Evolutionary conservation across 805 yeast species (phyloP).

Genomic region (Blastobotrys peoriensis): DNA sequence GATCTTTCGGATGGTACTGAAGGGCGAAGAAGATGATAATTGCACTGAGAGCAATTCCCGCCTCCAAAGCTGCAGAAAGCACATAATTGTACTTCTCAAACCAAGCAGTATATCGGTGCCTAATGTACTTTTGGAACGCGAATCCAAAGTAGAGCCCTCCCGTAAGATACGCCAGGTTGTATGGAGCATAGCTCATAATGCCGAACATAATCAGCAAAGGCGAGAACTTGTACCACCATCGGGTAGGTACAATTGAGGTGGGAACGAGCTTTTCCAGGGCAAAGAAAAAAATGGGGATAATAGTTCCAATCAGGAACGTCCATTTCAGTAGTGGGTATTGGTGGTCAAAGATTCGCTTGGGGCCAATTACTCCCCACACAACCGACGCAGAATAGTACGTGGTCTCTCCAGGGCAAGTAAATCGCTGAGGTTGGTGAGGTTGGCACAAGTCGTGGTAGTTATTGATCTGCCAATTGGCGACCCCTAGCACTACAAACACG

Average conservation of each 20-base stretch:
- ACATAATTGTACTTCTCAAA: conserved; percentile 48
- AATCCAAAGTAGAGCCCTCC: conserved; percentile 32
- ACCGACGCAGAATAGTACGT: conserved; percentile 48
- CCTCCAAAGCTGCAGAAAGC: conserved; percentile 48
- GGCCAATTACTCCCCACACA: conserved; percentile 41
- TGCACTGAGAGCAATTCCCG: conserved; percentile 58
- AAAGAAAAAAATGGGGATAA: conserved; percentile 7
- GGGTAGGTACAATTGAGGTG: neutral
- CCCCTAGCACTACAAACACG: conserved; percentile 27
- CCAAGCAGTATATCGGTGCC: conserved; percentile 45
- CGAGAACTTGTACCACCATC: conserved; percentile 3
- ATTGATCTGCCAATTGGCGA: conserved; percentile 29
- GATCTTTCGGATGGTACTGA: conserved; percentile 36
- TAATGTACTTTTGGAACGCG: conserved; percentile 35
- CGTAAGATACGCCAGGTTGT: conserved; percentile 19
- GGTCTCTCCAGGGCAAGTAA: conserved; percentile 32
- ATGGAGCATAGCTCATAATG: conserved; percentile 32
- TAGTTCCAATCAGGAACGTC: conserved; percentile 18
- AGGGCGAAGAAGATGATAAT: conserved; percentile 51
- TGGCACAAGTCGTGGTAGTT: conserved; percentile 27
- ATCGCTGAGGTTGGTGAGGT: conserved; percentile 26
- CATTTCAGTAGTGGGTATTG: conserved; percentile 20
- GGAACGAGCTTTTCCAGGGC: conserved; percentile 1
- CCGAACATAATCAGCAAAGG: conserved; percentile 26
- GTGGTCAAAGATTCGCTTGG: conserved; percentile 37